Base-by-base conservation (phyloP, 1,284 basidiomycete species). In the Fomitopsis pinicola region DNA sequence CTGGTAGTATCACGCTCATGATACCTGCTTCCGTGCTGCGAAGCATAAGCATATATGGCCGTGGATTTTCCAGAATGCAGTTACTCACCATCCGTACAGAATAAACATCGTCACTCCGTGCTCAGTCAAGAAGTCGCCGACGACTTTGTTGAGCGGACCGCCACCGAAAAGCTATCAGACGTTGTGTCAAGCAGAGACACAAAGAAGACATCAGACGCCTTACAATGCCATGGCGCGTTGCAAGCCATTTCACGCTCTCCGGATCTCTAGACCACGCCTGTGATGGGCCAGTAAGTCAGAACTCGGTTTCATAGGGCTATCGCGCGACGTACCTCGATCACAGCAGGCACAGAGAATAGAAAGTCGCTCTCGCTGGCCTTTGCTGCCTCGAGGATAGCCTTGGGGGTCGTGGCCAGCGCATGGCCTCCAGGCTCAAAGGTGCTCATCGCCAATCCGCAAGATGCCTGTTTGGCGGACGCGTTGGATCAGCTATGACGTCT, bases 301-400 rank as follows among this genome's bases (percentile, higher is more conserved):
- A 19, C 38, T 14, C 35, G 19, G 26, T 1, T 14, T 55, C 26
- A 8, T 55, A 6, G 35, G 5, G 22, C n/a, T n/a, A 14, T 42
- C 22, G 15, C 12, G 40, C 28, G n/a, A 15, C 61, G 2, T 35
- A 62, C 62, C 61, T 69, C 68, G 15, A 67, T 44, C 15, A 66
- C 65, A 36, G 63, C 60, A 1, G 71, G 71, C 2, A 70, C 68
- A 55, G 62, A 65, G 56, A 68, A 63, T 7, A 68, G 50, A 12
- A 66, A 17, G 36, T 66, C 62, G 38, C 62, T 62, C 35, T 62
- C 57, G 2, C 64, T 62, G 9, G 59, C 60, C 12, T 56, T 42
- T 1, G 63, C 57, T 3, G 59, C 65, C 8, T 58, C 38, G 15
- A 68, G 52, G 9, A 69, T 57, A 3, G 50, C 35, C 1, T 70